These are phyloP conservation scores for Macrocybe gigantea DNA, from an alignment of 768 basidiomycete species.

Conservation along the genomic window DNA sequence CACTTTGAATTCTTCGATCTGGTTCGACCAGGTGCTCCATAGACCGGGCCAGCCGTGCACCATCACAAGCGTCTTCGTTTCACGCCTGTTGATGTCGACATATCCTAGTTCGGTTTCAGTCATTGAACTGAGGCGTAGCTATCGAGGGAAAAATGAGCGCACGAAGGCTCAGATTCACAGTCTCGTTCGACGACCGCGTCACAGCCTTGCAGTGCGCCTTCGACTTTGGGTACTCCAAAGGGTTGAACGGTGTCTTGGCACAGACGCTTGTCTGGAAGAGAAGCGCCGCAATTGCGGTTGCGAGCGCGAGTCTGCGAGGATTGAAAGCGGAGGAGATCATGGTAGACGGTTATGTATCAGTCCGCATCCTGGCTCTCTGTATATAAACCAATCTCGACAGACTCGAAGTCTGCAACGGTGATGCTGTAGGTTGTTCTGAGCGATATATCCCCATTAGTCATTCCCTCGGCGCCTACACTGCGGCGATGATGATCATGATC, in stretches of 20 bases:
- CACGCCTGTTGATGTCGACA: slow-evolving; percentile 53
- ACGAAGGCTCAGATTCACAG: slow-evolving; percentile 42
- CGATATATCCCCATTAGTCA: no score
- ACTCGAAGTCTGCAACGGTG: no score
- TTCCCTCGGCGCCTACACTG: no score
- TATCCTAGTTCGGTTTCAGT: slow-evolving; percentile 38
- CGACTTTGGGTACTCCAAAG: slow-evolving; percentile 26
- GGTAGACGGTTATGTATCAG: no score
- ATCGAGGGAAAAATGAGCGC: slow-evolving; percentile 8
- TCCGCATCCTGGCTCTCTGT: no score
- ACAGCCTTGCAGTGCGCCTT: slow-evolving; percentile 34
- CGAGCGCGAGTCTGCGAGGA: no score
- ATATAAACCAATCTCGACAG: no score
- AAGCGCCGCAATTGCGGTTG: not conserved
- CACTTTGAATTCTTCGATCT: slow-evolving; percentile 64
- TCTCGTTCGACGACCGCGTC: slow-evolving; percentile 25
- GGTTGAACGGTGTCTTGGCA: slow-evolving; percentile 25
- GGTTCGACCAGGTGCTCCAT: slow-evolving; percentile 71
- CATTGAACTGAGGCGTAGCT: not conserved
- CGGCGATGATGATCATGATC: no score
- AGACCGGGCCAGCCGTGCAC: slow-evolving; percentile 78
- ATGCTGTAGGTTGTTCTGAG: no score
- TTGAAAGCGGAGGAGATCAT: not conserved
- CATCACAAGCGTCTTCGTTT: slow-evolving; percentile 50
- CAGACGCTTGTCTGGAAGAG: slow-evolving; percentile 3